Percentiles rank a stretch among this genome's conserved stretches.
phyloP scores from a whole-genome alignment of 1,139 yeast species.

The Yamadazyma atmosphaerica region DNA sequence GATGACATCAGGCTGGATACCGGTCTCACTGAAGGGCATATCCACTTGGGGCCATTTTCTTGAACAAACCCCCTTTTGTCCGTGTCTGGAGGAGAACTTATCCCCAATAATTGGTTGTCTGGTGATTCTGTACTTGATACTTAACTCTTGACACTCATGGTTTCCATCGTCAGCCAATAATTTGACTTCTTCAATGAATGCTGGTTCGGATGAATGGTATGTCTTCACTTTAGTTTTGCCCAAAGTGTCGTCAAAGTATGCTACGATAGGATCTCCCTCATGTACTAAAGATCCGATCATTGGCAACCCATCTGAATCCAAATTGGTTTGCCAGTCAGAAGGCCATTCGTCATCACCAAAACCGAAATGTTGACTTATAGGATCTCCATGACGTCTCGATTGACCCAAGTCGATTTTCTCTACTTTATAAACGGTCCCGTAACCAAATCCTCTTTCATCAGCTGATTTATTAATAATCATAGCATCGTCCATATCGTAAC shows the following conservation, averaged over 20 bases:
- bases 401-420: conserved; percentile 83
- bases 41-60: conserved; percentile 97
- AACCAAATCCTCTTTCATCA: conserved; percentile 96
- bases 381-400: conserved; percentile 88
- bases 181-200: conserved; percentile 93
- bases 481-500: conserved; percentile 99
- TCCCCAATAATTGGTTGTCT: conserved; percentile 97
- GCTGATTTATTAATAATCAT: conserved; percentile 97
- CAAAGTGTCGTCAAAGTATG: conserved; percentile 85
- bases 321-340: conserved; percentile 78
- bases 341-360: conserved; percentile 95
- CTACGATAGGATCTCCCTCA: conserved; percentile 96
- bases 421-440: conserved; percentile 93
- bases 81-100: conserved; percentile 97
- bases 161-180: conserved; percentile 86
- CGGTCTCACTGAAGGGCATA: conserved; percentile 95
- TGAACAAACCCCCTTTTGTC: conserved; percentile 99
- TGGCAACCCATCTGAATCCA: conserved; percentile 94
- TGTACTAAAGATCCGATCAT: conserved; percentile 81
- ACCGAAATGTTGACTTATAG: conserved; percentile 92
- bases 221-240: conserved; percentile 92
- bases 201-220: conserved; percentile 93
- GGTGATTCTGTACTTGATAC: conserved; percentile 88
- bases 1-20: conserved; percentile 96
- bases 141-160: conserved; percentile 77